phyloP scores from a whole-genome alignment of 1,284 basidiomycete genomes.

The Tilletia indica region DNA sequence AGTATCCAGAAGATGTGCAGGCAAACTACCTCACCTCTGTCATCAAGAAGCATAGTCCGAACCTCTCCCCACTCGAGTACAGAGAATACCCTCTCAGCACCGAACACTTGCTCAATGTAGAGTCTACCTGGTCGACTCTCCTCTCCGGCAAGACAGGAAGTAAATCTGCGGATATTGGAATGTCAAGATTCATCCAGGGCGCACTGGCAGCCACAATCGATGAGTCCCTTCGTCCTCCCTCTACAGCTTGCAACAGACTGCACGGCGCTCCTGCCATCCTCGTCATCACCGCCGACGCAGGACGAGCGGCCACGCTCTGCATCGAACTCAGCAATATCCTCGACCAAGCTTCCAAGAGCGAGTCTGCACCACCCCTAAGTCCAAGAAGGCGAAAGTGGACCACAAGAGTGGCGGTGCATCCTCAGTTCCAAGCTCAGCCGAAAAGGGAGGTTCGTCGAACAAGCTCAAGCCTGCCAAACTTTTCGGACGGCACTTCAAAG shows the following conservation, averaged over 20 bases:
- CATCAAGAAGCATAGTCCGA: not conserved
- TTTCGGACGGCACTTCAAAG: conserved; percentile 8
- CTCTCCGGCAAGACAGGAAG: not conserved
- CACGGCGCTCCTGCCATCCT: not conserved
- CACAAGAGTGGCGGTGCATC: not conserved
- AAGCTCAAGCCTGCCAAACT: conserved; percentile 9
- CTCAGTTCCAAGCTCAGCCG: not conserved
- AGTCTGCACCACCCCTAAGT: not conserved
- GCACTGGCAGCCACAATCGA: too few relatives aligned
- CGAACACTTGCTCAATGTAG: not conserved
- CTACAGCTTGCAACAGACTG: not conserved
- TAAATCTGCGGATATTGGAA: not conserved
- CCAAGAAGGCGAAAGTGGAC: not conserved
- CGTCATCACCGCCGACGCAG: not conserved
- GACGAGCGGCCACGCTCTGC: not conserved
- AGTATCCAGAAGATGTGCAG: not conserved
- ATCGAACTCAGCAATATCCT: not conserved
- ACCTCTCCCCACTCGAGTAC: not conserved
- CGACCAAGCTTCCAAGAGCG: not conserved
- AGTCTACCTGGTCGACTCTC: not conserved
- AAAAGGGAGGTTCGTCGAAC: not conserved
- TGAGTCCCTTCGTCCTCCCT: too few relatives aligned
- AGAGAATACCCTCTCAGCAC: not conserved
- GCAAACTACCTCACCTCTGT: not conserved
- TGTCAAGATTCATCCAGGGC: not conserved